Base-by-base conservation (phyloP, 192 early-diverging fungal genomes). In the Rhizophagus sp. region DNA sequence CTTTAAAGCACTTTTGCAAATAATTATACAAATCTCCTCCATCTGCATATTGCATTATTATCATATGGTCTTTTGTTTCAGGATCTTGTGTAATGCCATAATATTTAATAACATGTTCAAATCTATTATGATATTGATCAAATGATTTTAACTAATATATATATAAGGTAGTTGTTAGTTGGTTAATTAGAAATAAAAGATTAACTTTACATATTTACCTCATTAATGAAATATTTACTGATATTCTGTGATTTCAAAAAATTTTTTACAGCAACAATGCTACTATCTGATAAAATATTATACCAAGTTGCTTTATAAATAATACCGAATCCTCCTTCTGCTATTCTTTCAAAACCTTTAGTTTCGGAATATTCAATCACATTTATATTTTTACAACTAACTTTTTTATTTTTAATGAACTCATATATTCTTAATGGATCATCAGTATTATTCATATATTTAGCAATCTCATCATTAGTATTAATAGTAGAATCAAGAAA, bases 41-140 rank as follows among this genome's bases (percentile, higher is more conserved):
- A 27, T 75, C 17, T 27, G 73, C 73, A 75, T 57, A 52, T 25
- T 61, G 19, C 73, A 75, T 75, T 62, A 75, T 27, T 33, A 75
- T 27, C 34, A 75, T 49, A 30, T 27, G 25, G 7, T 75, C 50
- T 22, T 33, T 15, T 25, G 41, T 75, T 0, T 52, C 2, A 19
- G 50, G 50, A 52, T 52, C 50, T 19, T 52, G 12, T 19, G 50
- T 52, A 52, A 75, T 9, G 6, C 73, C 73, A 61, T 62, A 75
- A 22, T 36, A 71, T n/a, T 41, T 33, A 33, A 66, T 27, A 19
- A 36, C 4, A 41, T 71, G 17, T 22, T 34, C 15, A 15, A 17
- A 50, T 13, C 13, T 50, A 44, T 34, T 13, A 34, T 27, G 3
- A 27, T 19, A 65, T 4, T 65, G 24, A 65, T 33, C 5, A 22